Evolutionary conservation across 805 yeast genomes (phyloP), one percentile per base, ranked within the genome.

Genomic region (Metschnikowia santaceciliae): DNA sequence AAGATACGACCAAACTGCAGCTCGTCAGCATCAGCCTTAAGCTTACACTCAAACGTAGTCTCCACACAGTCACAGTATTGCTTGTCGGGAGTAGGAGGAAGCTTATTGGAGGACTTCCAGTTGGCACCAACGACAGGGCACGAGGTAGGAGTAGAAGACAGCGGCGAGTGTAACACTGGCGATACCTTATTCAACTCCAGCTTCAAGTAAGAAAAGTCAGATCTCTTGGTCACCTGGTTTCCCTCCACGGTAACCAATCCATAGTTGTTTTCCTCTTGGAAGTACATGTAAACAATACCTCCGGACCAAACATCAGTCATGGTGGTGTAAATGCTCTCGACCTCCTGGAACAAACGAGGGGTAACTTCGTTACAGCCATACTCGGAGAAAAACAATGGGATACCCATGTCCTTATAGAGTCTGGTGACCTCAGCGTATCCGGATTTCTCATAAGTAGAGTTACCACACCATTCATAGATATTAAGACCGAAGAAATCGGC

Each of bases 261-360:
- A 64, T 85, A 86, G 61, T 86, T 68, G 72, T 86, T 86, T 50
- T 71, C 73, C 74, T 87, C 92, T 74, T 87, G 78, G 71, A 81
- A 87, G 74, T 86, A 87, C 91, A 86, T 82, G 75, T 86, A 87
- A 49, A 86, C 92, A 64, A 87, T 86, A 80, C 92, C 95, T 73
- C 95, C 92, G 46, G 92, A 86, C 94, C 92, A 87, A 54, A 85
- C 85, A 67, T 78, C 86, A 56, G 90, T 86, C 95, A 87, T 87
- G 46, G 67, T 65, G 56, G 84, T 74, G 72, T 78, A 87, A 37
- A 87, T 63, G 52, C 90, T 76, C 41, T 71, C 80, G 57, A 87
- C 87, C 71, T 86, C 92, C 51, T 81, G 75, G 79, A 87, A 87
- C 57, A 68, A 66, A 81, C 92, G 83, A 71, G 92, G 92, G 39